Evolutionary conservation across 2,329 filamentous ascomycete species (phyloP).

Genomic region (Venturia oleaginea): DNA sequence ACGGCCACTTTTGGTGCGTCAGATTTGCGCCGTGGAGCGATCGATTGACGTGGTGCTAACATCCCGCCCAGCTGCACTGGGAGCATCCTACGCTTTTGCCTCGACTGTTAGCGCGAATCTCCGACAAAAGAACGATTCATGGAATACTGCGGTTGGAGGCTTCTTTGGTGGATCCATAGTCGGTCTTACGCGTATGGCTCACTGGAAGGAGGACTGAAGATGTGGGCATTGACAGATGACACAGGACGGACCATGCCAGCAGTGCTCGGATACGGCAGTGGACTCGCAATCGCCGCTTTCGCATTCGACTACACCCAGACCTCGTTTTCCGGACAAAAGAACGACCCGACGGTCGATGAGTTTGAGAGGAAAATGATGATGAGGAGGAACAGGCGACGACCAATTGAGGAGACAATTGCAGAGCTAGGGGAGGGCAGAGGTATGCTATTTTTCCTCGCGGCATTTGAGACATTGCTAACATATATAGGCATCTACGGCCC

Average conservation of each 20-base stretch:
- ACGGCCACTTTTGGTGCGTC: constrained; percentile 58
- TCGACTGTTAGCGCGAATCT: constrained; percentile 72
- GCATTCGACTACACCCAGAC: constrained; percentile 62
- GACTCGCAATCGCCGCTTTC: constrained; percentile 49
- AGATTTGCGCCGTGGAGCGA: background rate
- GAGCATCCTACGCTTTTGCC: constrained; percentile 69
- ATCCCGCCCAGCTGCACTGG: constrained; percentile 53
- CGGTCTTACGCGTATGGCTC: constrained; percentile 41
- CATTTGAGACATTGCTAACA: constrained; percentile 11
- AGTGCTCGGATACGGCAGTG: constrained; percentile 58
- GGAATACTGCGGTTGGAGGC: constrained; percentile 66
- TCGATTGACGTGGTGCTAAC: constrained; percentile 16
- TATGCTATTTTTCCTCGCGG: constrained; percentile 32
- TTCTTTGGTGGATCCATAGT: constrained; percentile 65
- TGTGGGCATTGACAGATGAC: background rate
- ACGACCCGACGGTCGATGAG: constrained; percentile 51
- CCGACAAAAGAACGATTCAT: constrained; percentile 71
- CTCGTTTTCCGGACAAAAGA: constrained; percentile 43
- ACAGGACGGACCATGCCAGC: constrained; percentile 58
- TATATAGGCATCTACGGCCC: constrained; percentile 64
- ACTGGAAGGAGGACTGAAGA: background rate
- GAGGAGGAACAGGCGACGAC: constrained; percentile 64
- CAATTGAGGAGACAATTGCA: constrained; percentile 68
- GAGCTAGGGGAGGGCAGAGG: constrained; percentile 82
- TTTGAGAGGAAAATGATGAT: constrained; percentile 67